These are phyloP conservation scores for Pulveroboletus sp. DNA, from an alignment of 768 basidiomycete genomes.

Conservation along the genomic window DNA sequence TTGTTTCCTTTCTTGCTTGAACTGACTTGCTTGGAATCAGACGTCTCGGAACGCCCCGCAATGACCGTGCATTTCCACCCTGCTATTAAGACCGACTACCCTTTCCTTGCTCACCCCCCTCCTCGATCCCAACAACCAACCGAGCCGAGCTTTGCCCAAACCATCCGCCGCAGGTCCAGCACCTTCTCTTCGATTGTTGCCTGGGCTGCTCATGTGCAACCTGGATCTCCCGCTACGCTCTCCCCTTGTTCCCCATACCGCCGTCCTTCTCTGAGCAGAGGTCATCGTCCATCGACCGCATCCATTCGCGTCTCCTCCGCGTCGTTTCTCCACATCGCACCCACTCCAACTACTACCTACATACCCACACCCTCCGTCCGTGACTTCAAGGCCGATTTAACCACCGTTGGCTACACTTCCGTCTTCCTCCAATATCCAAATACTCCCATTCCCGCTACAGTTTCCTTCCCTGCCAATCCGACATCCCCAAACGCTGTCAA, in stretches of 20 bases:
- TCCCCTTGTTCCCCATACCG: slow-evolving; percentile 40
- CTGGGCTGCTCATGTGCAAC: slow-evolving; percentile 68
- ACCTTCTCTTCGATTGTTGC: slow-evolving; percentile 50
- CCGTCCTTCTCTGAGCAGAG: slow-evolving; percentile 30
- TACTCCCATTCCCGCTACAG: slow-evolving; percentile 37
- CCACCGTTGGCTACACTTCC: slow-evolving; percentile 61
- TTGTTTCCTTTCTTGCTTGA: slow-evolving; percentile 1
- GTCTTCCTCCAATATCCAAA: slow-evolving; percentile 60
- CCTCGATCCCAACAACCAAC: slow-evolving; percentile 30
- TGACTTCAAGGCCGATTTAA: slow-evolving; percentile 53
- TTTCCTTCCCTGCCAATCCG: slow-evolving; percentile 9
- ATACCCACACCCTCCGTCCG: slow-evolving; percentile 40
- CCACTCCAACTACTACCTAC: slow-evolving; percentile 38
- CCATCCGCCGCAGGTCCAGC: slow-evolving; percentile 37
- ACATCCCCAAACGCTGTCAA: slow-evolving; percentile 2
- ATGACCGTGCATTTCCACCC: slow-evolving; percentile 9
- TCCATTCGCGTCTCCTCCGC: slow-evolving; percentile 40
- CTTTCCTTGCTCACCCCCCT: slow-evolving; percentile 44
- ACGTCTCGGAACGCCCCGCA: slow-evolving; percentile 7
- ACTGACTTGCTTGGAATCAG: slow-evolving; percentile 7
- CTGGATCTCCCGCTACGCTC: slow-evolving; percentile 58
- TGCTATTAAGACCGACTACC: slow-evolving; percentile 26
- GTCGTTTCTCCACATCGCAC: slow-evolving; percentile 45
- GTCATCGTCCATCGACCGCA: slow-evolving; percentile 35
- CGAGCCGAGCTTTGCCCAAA: slow-evolving; percentile 7